These are phyloP conservation scores for Schrenkiella parvula DNA, from an alignment of 345 rosid genomes.

Conservation along the genomic window DNA sequence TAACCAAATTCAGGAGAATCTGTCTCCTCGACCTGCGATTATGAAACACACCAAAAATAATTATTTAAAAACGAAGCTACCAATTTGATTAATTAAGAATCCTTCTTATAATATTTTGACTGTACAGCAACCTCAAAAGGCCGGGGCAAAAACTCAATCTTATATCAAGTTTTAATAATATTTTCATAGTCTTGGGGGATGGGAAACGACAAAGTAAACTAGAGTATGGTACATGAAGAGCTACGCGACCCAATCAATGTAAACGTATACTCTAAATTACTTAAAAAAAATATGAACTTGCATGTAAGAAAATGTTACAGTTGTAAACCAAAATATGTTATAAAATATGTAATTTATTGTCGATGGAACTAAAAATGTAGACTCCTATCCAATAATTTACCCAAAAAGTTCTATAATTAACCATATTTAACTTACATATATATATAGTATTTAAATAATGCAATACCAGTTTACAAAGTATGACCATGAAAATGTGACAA, in stretches of 20 bases:
- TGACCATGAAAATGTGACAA: not conserved
- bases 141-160: not conserved
- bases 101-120: constrained; percentile 3
- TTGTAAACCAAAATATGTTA: too few relatives aligned
- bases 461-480: not conserved
- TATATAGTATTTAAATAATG: too few relatives aligned
- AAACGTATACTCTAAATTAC: not conserved
- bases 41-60: not conserved
- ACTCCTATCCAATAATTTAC: too few relatives aligned
- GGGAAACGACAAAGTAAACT: not conserved
- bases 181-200: not conserved
- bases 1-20: constrained; percentile 20
- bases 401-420: too few relatives aligned
- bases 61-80: not conserved
- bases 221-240: not conserved
- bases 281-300: not conserved
- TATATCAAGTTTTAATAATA: constrained; percentile 1
- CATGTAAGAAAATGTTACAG: too few relatives aligned
- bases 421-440: too few relatives aligned
- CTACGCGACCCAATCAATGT: not conserved
- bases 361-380: too few relatives aligned
- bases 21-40: constrained; percentile 3
- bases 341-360: not conserved
- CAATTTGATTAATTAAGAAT: constrained; percentile 1
- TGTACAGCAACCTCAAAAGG: constrained; percentile 17